Evolutionary conservation across 2,329 filamentous ascomycete genomes (phyloP), one percentile per base, ranked within the genome.

Genomic region (Ceratocystis huliohia): DNA sequence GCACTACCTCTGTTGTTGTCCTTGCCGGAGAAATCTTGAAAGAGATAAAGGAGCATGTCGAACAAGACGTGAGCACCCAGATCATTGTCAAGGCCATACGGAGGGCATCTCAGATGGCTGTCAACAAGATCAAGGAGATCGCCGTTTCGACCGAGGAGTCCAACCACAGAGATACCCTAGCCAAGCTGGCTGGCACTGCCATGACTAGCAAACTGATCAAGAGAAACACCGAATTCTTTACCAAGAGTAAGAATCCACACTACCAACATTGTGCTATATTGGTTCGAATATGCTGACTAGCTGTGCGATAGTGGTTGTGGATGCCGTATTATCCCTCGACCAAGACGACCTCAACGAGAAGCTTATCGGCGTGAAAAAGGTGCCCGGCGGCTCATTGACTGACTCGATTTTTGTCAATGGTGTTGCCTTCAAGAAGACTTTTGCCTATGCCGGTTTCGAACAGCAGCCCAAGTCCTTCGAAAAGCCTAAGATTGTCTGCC

Each of bases 121-220:
- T 97, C 76, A 97, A 97, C 82, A 97, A 96, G 82, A 88, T 99
- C 76, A 96, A 95, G 83, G 94, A 99, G 79, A 96, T 99, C 76
- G 88, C 92, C 61, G 85, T 97, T 71, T 86, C 86, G 78, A 92
- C 91, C 66, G 84, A 85, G 71, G 91, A 96, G 75, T 84, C 82
- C 68, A 93, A 89, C 78, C 88, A 88, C 78, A 85, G 89, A 72
- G 92, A 96, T 72, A 97, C 92, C 53, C 82, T 99, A 69, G 79
- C 81, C 75, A 96, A 96, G 78, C 81, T 99, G 72, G 94, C 94
- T 37, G 91, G 84, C 45, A 99, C 94, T 33, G 94, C 94, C 72
- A 99, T 99, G 94, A 97, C 92, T 77, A 96, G 92, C 84, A 99
- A 99, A 82, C 82, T 99, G 72, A 97, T 99, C 75, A 96, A 97